Evolutionary conservation across 1,284 basidiomycete species (phyloP).

Genomic region (Boletus smithii): DNA sequence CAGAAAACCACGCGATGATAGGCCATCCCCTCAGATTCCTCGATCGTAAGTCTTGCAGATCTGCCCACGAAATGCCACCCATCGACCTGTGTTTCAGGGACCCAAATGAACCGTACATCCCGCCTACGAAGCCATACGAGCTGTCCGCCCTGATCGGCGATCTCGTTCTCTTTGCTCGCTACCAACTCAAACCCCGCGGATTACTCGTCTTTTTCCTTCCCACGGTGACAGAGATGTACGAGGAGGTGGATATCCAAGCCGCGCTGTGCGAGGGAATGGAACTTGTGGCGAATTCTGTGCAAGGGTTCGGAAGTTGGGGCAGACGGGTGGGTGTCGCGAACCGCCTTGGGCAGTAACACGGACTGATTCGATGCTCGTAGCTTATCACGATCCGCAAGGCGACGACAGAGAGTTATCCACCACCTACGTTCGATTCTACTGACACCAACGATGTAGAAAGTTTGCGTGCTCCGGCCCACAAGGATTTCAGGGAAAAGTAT

Average conservation of each 20-base stretch:
- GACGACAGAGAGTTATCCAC: slow-evolving; percentile 45
- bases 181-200: slow-evolving; percentile 82
- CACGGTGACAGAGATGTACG: slow-evolving; percentile 87
- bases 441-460: slow-evolving; percentile 18
- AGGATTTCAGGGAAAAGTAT: slow-evolving; percentile 77
- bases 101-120: slow-evolving; percentile 65
- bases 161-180: slow-evolving; percentile 79
- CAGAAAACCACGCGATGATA: slow-evolving; percentile 49
- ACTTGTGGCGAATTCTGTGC: slow-evolving; percentile 83
- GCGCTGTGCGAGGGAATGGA: slow-evolving; percentile 84
- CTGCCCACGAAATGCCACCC: not conserved
- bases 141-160: slow-evolving; percentile 82
- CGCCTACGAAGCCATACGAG: slow-evolving; percentile 90
- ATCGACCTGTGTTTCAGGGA: slow-evolving; percentile 12
- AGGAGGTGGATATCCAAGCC: slow-evolving; percentile 75
- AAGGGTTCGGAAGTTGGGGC: slow-evolving; percentile 96
- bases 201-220: slow-evolving; percentile 95
- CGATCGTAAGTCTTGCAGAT: slow-evolving; percentile 38
- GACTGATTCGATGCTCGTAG: slow-evolving; percentile 39
- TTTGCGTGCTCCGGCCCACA: slow-evolving; percentile 65
- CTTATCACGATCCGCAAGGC: slow-evolving; percentile 86
- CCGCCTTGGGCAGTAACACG: not conserved
- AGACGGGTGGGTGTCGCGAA: slow-evolving; percentile 61
- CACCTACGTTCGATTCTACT: slow-evolving; percentile 47
- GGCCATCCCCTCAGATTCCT: slow-evolving; percentile 37